Conservation (phyloP, 495 filamentous ascomycete genomes). For the Aspergillus heteromorphus region DNA sequence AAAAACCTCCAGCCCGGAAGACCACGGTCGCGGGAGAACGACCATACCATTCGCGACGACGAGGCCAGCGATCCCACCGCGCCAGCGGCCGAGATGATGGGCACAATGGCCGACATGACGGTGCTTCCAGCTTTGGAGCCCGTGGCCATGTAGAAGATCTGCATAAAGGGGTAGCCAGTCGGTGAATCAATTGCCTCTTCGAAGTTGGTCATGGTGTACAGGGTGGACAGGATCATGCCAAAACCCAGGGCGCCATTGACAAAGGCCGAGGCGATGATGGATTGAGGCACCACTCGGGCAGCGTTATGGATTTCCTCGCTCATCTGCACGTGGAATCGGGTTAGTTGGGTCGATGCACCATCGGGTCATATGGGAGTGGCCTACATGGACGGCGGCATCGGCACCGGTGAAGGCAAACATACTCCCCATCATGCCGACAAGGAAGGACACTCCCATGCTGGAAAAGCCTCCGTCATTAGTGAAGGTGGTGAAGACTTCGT, state of each 20-base stretch:
- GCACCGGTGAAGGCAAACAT: constrained; percentile 21
- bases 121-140: not conserved
- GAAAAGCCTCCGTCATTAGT: too few species aligned
- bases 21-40: too few species aligned
- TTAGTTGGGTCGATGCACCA: not conserved
- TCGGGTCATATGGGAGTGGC: constrained; percentile 1
- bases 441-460: constrained; percentile 25
- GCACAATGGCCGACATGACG: too few species aligned
- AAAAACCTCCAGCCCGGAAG: too few species aligned
- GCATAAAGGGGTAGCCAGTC: constrained; percentile 22
- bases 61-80: too few species aligned
- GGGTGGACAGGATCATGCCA: constrained; percentile 24
- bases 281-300: constrained; percentile 17
- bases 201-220: constrained; percentile 32
- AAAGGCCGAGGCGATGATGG: constrained; percentile 23
- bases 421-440: not conserved
- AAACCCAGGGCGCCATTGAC: constrained; percentile 29
- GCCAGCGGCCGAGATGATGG: too few species aligned
- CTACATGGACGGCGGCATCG: constrained; percentile 32
- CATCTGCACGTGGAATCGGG: not conserved
- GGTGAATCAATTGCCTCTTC: constrained; percentile 15
- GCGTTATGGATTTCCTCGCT: constrained; percentile 29
- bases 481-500: too few species aligned
- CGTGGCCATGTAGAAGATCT: constrained; percentile 20
- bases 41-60: too few species aligned